These are phyloP conservation scores for Mortierella sp. DNA, from an alignment of 371 early-diverging fungal genomes.

Conservation along the genomic window DNA sequence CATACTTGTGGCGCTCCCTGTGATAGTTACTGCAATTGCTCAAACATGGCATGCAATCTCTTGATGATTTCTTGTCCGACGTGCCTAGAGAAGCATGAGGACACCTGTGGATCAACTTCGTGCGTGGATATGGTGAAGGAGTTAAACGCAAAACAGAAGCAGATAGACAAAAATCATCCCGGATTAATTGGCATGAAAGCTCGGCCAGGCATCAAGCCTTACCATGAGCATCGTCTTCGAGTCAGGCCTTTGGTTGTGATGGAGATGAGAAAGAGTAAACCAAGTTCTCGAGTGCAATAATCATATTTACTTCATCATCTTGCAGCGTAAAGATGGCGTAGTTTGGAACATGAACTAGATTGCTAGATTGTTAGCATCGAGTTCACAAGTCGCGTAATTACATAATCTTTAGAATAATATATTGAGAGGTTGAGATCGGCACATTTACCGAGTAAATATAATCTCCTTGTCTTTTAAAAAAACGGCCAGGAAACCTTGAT, in stretches of 20 bases:
- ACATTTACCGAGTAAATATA: neutral
- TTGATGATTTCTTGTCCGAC: constrained; percentile 77
- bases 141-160: constrained; percentile 44
- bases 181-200: constrained; percentile 46
- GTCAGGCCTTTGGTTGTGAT: constrained; percentile 41
- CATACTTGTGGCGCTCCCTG: constrained; percentile 79
- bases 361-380: no score
- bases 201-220: constrained; percentile 37
- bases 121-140: constrained; percentile 65
- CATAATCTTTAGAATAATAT: no score
- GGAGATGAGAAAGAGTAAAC: constrained; percentile 28
- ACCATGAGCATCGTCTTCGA: constrained; percentile 37
- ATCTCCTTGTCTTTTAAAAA: neutral
- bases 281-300: neutral
- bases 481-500: no score
- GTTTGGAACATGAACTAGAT: neutral
- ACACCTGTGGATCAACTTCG: constrained; percentile 72
- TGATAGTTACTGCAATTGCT: constrained; percentile 75
- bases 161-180: constrained; percentile 31
- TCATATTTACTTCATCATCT: neutral
- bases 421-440: constrained; percentile 1
- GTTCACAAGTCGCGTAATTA: no score
- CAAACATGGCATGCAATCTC: constrained; percentile 74
- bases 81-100: constrained; percentile 67
- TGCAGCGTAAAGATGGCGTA: neutral